Base-by-base conservation (phyloP, 805 yeast genomes). In the Saccharomycopsis vini region DNA sequence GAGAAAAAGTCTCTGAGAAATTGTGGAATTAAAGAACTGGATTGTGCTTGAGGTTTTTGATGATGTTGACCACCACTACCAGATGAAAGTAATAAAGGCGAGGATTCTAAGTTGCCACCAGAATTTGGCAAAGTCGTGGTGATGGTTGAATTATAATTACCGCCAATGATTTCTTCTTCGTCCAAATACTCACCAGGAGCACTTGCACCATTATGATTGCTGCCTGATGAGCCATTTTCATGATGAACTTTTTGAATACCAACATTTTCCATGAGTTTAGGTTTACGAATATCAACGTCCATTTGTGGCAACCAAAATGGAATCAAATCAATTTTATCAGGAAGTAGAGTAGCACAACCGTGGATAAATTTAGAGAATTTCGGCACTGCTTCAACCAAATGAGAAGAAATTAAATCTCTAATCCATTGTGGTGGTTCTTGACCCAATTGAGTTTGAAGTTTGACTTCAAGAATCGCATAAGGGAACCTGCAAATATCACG, bases 401-500 rank as follows among this genome's bases (percentile, higher is more conserved):
- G 98, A 23, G 94, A 81, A 0, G 89, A 68, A 29, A 90, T 89
- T 61, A 92, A 73, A 52, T 90, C 95, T 53, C 92, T 75, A 39
- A 92, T 95, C 99, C 99, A 92, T 50, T 75, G 80, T 7, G 99
- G 98, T 23, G 99, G 98, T 63, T 92, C 98, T 66, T 92, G 99
- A 44, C 98, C 98, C 65, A 92, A 58, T 68, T 92, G 97, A 3
- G 99, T 92, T 65, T 92, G 98, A 51, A 92, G 72, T 65, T 92
- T 92, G 47, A 92, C 98, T 68, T 92, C 99, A 54, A 92, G 71
- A 34, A 92, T 96, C 1, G 98, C 98, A 62, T 92, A 92, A 3
- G 98, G 98, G 67, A 92, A 92, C 56, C 96, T 73, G 59, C 90
- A 90, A 41, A 85, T 77, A 58, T 92, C 98, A 49, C 72, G 71